Evolutionary conservation across 2,329 filamentous ascomycete species (phyloP), one percentile per base, ranked within the genome.

Genomic region (Cladosporium velox): DNA sequence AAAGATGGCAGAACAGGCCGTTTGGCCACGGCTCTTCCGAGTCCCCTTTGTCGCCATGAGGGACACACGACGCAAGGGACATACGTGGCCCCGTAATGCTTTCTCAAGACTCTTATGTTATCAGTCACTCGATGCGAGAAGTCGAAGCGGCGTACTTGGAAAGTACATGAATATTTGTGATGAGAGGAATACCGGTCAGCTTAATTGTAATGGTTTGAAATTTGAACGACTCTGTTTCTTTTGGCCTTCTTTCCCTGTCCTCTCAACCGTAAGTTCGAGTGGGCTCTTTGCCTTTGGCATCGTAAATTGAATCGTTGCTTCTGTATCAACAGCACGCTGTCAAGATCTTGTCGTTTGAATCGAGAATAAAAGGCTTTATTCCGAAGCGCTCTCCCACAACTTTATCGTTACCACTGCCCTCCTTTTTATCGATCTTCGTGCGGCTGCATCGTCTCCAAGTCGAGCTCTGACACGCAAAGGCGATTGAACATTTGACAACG

Each of bases 1-100:
- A 41, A 12, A 28, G 34, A 18, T 59, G 57, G 57, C 57, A 59
- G 57, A 59, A 59, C 21, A 41, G 57, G 12, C 35, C 57, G 4
- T 59, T 59, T 5, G 24, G 57, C 2, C 35, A 59, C 15, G 57
- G 51, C 14, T n/a, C 52, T 15, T 58, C 55, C 12, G 55, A 58
- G 8, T 30, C 15, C 21, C 15, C 30, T 1, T 18, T 54, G 51
- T 54, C 51, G 26, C 51, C 51, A n/a, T 34, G 21, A 10, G 18
- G 2, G 7, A 10, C 10, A 10, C 8, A 44, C 18, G 38, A n/a
- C 15, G 18, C 18, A 6, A 44, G 6, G 38, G 38, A 44, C 18
- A 18, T 3, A 44, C 18, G 8, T 1, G 38, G 15, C 15, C 7
- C 18, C 7, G 1, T 8, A 44, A 44, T 44, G 38, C 18, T 44